These are phyloP conservation scores for Metarhizium sp. DNA, from an alignment of 2,329 filamentous ascomycete genomes.

Conservation along the genomic window DNA sequence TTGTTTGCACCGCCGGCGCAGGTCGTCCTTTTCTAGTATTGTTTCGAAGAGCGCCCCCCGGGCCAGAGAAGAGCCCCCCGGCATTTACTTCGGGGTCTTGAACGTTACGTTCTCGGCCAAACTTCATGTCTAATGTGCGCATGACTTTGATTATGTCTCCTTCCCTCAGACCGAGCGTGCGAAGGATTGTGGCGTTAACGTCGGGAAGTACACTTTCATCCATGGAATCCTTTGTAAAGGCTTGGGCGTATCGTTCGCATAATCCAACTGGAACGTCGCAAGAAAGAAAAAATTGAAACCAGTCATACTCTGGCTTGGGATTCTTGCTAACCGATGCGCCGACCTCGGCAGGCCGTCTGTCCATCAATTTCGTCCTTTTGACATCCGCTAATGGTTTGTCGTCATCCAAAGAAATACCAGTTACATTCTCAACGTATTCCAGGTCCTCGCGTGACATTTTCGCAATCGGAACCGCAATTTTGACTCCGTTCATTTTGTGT, in stretches of 20 bases:
- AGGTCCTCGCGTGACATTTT: slow-evolving; percentile 97
- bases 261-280: slow-evolving; percentile 88
- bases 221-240: slow-evolving; percentile 88
- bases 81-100: slow-evolving; percentile 49
- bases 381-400: slow-evolving; percentile 89
- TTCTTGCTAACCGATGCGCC: slow-evolving; percentile 54
- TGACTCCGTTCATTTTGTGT: slow-evolving; percentile 95
- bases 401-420: slow-evolving; percentile 85
- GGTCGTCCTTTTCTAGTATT: slow-evolving; percentile 91
- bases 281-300: slow-evolving; percentile 96
- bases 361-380: slow-evolving; percentile 39
- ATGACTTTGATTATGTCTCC: slow-evolving; percentile 95
- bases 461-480: slow-evolving; percentile 87
- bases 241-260: slow-evolving; percentile 87
- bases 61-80: slow-evolving; percentile 78
- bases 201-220: slow-evolving; percentile 87
- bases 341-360: slow-evolving; percentile 26
- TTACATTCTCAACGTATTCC: slow-evolving; percentile 83
- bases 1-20: slow-evolving; percentile 75
- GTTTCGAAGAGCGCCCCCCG: slow-evolving; percentile 83
- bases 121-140: slow-evolving; percentile 77
- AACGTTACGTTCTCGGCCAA: slow-evolving; percentile 48
- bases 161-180: slow-evolving; percentile 87
- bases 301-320: slow-evolving; percentile 76
- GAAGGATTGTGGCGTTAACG: slow-evolving; percentile 71